phyloP scores from a whole-genome alignment of 805 yeast genomes.

The Maudiozyma serrabonitensis region DNA sequence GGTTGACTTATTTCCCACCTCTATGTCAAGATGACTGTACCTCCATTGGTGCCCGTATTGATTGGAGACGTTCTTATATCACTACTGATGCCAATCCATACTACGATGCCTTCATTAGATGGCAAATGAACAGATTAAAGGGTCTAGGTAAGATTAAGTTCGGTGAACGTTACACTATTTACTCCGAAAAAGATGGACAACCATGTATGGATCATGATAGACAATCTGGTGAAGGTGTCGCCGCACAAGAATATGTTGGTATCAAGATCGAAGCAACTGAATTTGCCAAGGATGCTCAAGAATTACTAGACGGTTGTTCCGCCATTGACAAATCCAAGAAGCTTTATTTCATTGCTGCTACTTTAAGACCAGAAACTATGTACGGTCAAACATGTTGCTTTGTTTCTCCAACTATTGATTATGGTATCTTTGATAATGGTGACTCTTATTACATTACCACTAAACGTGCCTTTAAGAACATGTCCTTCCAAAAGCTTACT shows the following conservation, averaged over 20 bases:
- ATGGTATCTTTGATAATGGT: constrained; percentile 86
- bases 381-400: constrained; percentile 98
- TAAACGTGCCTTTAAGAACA: constrained; percentile 92
- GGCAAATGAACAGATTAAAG: constrained; percentile 90
- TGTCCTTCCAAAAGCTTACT: constrained; percentile 89
- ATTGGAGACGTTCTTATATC: constrained; percentile 94
- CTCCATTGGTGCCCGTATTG: constrained; percentile 83
- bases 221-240: constrained; percentile 91
- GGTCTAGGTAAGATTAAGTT: constrained; percentile 86
- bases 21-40: constrained; percentile 72
- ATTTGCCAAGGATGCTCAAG: constrained; percentile 38
- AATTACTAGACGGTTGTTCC: constrained; percentile 24
- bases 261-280: constrained; percentile 73
- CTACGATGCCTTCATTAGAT: constrained; percentile 88
- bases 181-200: constrained; percentile 96
- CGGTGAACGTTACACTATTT: constrained; percentile 96
- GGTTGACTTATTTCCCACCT: constrained; percentile 91
- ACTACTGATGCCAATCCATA: constrained; percentile 94
- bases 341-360: constrained; percentile 84
- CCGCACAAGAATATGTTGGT: constrained; percentile 93
- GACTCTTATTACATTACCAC: constrained; percentile 73
- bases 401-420: constrained; percentile 87
- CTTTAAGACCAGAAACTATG: constrained; percentile 98
- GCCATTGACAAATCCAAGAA: constrained; percentile 44
- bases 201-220: constrained; percentile 99